A percentile compares a stretch with the other conserved stretches of the same genome.
These are phyloP conservation scores for Hansenula anomala DNA, from an alignment of 1,139 yeast species.

Conservation along the genomic window DNA sequence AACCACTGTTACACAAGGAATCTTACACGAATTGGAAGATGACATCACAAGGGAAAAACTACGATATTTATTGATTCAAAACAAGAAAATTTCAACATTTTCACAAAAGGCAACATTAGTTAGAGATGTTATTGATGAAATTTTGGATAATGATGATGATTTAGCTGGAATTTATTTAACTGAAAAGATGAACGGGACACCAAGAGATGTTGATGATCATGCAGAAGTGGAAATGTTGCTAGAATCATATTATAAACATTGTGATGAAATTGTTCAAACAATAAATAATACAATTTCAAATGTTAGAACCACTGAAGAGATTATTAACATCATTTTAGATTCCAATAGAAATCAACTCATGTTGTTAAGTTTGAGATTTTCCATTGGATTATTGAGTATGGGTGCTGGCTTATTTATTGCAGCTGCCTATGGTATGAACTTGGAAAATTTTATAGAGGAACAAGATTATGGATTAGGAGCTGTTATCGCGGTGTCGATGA, in stretches of 20 bases:
- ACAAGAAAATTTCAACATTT: constrained; percentile 61
- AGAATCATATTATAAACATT: constrained; percentile 90
- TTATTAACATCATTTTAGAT: constrained; percentile 89
- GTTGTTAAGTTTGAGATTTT: constrained; percentile 80
- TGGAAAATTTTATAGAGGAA: constrained; percentile 86
- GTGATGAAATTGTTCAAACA: constrained; percentile 95
- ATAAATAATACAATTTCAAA: constrained; percentile 79
- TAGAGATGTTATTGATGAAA: constrained; percentile 66
- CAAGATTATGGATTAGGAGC: constrained; percentile 51
- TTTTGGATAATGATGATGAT: constrained; percentile 85
- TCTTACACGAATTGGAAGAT: constrained; percentile 60
- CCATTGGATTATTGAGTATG: constrained; percentile 83
- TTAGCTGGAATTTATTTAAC: constrained; percentile 79
- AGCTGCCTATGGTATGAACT: constrained; percentile 90
- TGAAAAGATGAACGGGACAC: constrained; percentile 28
- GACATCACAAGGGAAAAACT: constrained; percentile 65
- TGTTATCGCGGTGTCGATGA: constrained; percentile 37
- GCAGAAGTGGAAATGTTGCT: constrained; percentile 85
- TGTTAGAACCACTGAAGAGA: constrained; percentile 92
- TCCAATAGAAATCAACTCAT: constrained; percentile 92
- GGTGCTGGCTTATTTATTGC: constrained; percentile 78
- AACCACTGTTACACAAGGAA: constrained; percentile 59
- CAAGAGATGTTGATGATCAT: constrained; percentile 37
- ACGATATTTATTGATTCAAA: constrained; percentile 60
- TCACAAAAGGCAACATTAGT: constrained; percentile 64